Conservation (phyloP, 441 rosid species). For the Erodium moschatum region DNA sequence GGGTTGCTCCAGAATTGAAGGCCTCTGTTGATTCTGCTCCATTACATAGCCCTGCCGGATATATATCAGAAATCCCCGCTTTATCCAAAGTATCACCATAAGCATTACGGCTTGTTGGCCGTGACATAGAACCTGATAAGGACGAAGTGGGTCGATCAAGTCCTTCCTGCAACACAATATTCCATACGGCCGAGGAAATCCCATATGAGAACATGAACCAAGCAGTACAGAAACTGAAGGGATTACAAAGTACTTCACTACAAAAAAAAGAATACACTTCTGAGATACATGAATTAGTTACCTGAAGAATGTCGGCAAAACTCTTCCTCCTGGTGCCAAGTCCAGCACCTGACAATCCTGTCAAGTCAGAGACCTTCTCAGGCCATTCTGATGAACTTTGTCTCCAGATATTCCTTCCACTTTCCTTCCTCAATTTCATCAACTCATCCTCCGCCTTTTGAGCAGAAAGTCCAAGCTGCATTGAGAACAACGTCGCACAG, state of each 20-base stretch:
- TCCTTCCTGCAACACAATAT: slow-evolving; percentile 52
- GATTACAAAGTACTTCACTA: neutral
- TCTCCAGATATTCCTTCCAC: slow-evolving; percentile 31
- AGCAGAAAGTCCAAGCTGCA: slow-evolving; percentile 55
- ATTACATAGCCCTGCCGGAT: slow-evolving; percentile 34
- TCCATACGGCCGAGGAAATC: neutral
- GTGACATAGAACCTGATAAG: slow-evolving; percentile 47
- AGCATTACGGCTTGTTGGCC: slow-evolving; percentile 64
- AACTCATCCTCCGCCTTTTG: slow-evolving; percentile 61
- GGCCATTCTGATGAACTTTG: slow-evolving; percentile 41
- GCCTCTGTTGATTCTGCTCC: slow-evolving; percentile 40
- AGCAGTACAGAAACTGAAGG: slow-evolving; percentile 7
- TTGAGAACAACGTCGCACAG: slow-evolving; percentile 56
- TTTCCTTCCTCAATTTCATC: slow-evolving; percentile 52
- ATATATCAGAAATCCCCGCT: slow-evolving; percentile 30
- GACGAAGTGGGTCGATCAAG: slow-evolving; percentile 45
- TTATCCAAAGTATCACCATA: slow-evolving; percentile 47
- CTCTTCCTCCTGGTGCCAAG: slow-evolving; percentile 83
- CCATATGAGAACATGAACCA: neutral
- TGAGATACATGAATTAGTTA: slow-evolving; percentile 20
- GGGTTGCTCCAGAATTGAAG: slow-evolving; percentile 41
- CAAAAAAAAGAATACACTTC: neutral
- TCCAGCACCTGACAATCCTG: slow-evolving; percentile 37
- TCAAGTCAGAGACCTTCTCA: slow-evolving; percentile 35
- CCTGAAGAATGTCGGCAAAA: slow-evolving; percentile 95